Evolutionary conservation across 768 basidiomycete genomes (phyloP).

Genomic region (Lyophyllum shimeji): DNA sequence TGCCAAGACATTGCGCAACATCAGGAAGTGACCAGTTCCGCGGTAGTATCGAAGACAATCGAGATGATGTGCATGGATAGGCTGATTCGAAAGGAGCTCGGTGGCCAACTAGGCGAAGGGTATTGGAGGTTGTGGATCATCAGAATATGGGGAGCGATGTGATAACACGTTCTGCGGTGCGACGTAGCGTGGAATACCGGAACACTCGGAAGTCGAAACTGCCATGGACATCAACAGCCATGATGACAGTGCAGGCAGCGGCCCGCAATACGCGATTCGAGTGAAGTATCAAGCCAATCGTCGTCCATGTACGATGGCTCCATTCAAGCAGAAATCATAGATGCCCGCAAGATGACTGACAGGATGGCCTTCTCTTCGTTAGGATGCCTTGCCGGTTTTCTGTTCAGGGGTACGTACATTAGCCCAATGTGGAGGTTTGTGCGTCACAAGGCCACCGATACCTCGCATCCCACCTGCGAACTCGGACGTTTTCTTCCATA

Average conservation of each 20-base stretch:
- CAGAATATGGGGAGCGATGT: neutral
- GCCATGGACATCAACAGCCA: neutral
- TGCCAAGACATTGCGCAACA: slow-evolving; percentile 11
- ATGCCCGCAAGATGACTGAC: neutral
- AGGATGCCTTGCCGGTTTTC: no score
- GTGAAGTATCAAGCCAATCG: no score
- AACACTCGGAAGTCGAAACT: neutral
- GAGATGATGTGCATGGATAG: neutral
- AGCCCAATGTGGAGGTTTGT: no score
- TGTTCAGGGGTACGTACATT: no score
- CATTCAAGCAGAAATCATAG: neutral
- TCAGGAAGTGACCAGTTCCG: neutral
- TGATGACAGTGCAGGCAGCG: neutral
- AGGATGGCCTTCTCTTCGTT: no score
- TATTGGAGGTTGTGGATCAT: neutral
- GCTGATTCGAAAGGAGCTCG: neutral
- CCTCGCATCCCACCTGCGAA: neutral
- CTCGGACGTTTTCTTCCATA: neutral
- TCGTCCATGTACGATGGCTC: no score
- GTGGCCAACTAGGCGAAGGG: neutral
- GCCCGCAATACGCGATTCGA: neutral
- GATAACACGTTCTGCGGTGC: neutral
- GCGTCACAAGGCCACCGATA: neutral
- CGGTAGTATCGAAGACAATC: neutral
- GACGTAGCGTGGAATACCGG: neutral